phyloP scores from a whole-genome alignment of 495 filamentous ascomycete species.

The Penicillium cataractarum region DNA sequence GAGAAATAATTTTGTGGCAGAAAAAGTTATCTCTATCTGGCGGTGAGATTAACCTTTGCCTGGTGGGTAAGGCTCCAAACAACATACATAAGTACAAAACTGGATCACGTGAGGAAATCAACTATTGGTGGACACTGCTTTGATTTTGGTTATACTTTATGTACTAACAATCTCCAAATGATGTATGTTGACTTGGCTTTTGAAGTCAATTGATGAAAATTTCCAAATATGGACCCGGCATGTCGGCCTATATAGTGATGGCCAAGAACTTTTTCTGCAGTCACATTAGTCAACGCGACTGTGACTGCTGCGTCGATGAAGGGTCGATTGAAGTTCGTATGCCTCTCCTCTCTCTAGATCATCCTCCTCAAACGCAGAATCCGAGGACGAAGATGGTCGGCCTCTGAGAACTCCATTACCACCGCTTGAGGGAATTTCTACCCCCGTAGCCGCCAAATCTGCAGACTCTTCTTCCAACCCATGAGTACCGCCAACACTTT shows the following conservation, averaged over 20 bases:
- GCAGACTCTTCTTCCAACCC: slow-evolving; percentile 44
- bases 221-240: neutral
- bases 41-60: slow-evolving; percentile 25
- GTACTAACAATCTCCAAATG: too few relatives aligned
- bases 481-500: slow-evolving; percentile 75
- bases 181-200: too few relatives aligned
- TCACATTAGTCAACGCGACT: slow-evolving; percentile 23
- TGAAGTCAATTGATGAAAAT: too few relatives aligned
- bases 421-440: slow-evolving; percentile 6
- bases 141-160: too few relatives aligned
- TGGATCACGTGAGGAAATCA: too few relatives aligned
- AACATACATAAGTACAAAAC: too few relatives aligned
- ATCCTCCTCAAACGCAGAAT: slow-evolving; percentile 36
- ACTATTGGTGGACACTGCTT: too few relatives aligned
- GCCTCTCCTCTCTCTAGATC: slow-evolving; percentile 47
- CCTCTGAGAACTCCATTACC: slow-evolving; percentile 25
- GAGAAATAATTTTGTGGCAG: slow-evolving; percentile 46
- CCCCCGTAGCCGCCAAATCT: slow-evolving; percentile 16
- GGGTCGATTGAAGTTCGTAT: slow-evolving; percentile 35
- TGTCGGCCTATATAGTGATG: neutral
- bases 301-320: slow-evolving; percentile 36
- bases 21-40: slow-evolving; percentile 40
- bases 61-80: slow-evolving; percentile 6
- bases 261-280: neutral
- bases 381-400: slow-evolving; percentile 24